Conservation (phyloP, 2,329 filamentous ascomycete genomes). For the Pseudogymnoascus sp. region DNA sequence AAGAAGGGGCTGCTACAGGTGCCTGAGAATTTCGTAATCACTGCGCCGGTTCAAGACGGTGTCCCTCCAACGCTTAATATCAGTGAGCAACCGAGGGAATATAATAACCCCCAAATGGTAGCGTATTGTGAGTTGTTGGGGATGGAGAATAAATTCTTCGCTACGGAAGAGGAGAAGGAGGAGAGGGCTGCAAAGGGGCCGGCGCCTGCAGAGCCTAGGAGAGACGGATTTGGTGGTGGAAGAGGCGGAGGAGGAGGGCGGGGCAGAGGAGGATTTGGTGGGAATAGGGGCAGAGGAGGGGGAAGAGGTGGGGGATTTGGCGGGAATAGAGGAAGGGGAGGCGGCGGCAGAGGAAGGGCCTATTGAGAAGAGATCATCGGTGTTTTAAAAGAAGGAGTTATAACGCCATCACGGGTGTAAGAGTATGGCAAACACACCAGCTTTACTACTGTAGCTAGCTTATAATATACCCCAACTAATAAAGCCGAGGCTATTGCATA, state of each 20-base stretch:
- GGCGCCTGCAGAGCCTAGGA: slow-evolving; percentile 32
- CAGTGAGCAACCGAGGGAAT: slow-evolving; percentile 62
- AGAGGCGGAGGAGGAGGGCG: slow-evolving; percentile 27
- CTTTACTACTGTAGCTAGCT: neutral
- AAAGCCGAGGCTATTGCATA: neutral
- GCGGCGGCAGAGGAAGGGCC: neutral
- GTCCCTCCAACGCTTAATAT: slow-evolving; percentile 42
- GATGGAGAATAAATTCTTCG: slow-evolving; percentile 68
- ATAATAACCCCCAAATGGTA: slow-evolving; percentile 80
- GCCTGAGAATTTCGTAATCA: slow-evolving; percentile 69
- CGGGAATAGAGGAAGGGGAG: neutral
- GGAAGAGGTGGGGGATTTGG: neutral
- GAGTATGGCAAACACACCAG: neutral
- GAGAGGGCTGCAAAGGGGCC: slow-evolving; percentile 52
- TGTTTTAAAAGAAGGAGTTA: neutral
- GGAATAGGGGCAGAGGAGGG: neutral
- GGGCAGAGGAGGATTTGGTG: slow-evolving; percentile 13
- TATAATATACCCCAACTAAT: slow-evolving; percentile 2
- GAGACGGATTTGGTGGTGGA: slow-evolving; percentile 21
- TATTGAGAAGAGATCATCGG: neutral
- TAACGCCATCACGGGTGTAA: neutral
- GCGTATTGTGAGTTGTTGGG: slow-evolving; percentile 70
- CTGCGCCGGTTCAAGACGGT: slow-evolving; percentile 62
- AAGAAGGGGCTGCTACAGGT: slow-evolving; percentile 53
- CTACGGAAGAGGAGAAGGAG: slow-evolving; percentile 61